phyloP scores from a whole-genome alignment of 1,284 basidiomycete species.

The Tranzscheliella williamsii region DNA sequence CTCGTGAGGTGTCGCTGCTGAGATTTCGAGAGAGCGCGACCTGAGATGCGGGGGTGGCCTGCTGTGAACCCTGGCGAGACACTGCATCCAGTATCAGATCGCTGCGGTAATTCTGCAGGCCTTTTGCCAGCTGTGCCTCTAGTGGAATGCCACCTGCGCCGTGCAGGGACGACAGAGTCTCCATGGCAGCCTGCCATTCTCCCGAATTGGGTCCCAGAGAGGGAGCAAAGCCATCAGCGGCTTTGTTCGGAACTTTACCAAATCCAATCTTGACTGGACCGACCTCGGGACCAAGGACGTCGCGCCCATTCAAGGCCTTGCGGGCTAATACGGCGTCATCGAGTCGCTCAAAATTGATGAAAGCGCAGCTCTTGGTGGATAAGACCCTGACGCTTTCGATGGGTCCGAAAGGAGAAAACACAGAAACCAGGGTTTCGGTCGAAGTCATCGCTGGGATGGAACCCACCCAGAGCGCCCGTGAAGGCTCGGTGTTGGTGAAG shows the following conservation, averaged over 20 bases:
- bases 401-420: slow-evolving; percentile 92
- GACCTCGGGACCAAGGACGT: slow-evolving; percentile 90
- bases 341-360: slow-evolving; percentile 92
- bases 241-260: slow-evolving; percentile 75
- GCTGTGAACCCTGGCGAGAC: slow-evolving; percentile 60
- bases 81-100: slow-evolving; percentile 88
- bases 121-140: slow-evolving; percentile 86
- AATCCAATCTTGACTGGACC: slow-evolving; percentile 95
- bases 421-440: slow-evolving; percentile 69
- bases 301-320: slow-evolving; percentile 90
- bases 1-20: slow-evolving; percentile 13
- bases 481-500: slow-evolving; percentile 25
- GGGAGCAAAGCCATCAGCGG: slow-evolving; percentile 11
- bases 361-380: slow-evolving; percentile 95
- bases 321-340: slow-evolving; percentile 93
- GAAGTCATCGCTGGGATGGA: slow-evolving; percentile 45
- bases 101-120: slow-evolving; percentile 90
- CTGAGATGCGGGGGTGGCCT: slow-evolving; percentile 3
- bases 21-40: slow-evolving; percentile 8
- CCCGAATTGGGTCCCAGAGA: slow-evolving; percentile 18
- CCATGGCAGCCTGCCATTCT: slow-evolving; percentile 38
- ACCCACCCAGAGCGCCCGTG: slow-evolving; percentile 52
- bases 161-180: slow-evolving; percentile 33
- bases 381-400: slow-evolving; percentile 94
- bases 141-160: slow-evolving; percentile 86